A percentile compares a stretch with the other conserved stretches of the same genome.
phyloP scores from a whole-genome alignment of 495 filamentous ascomycete species.

The Lasiosphaeria ovina region DNA sequence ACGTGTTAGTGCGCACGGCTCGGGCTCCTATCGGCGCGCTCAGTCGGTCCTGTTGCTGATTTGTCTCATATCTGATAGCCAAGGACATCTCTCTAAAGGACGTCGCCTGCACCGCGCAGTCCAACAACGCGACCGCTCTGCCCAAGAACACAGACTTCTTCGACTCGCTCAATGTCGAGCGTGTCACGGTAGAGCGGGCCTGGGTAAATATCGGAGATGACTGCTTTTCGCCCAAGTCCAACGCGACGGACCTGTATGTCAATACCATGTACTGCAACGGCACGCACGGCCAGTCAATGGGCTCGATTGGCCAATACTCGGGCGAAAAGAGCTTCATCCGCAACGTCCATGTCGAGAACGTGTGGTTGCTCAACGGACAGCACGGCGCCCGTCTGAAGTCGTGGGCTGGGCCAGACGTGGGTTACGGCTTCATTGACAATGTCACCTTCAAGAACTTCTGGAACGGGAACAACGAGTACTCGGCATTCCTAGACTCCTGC shows the following conservation, averaged over 20 bases:
- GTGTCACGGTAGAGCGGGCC: slow-evolving; percentile 48
- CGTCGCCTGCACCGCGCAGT: slow-evolving; percentile 53
- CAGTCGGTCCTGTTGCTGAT: too few species aligned
- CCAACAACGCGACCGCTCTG: slow-evolving; percentile 49
- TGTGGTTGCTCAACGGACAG: slow-evolving; percentile 55
- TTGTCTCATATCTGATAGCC: slow-evolving; percentile 16
- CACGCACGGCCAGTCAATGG: slow-evolving; percentile 58
- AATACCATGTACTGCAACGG: slow-evolving; percentile 59
- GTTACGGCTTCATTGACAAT: slow-evolving; percentile 58
- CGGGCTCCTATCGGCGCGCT: background rate
- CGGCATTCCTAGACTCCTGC: slow-evolving; percentile 55
- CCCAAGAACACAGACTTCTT: slow-evolving; percentile 62
- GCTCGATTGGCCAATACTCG: slow-evolving; percentile 55
- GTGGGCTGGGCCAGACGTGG: slow-evolving; percentile 52
- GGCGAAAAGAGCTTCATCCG: slow-evolving; percentile 53
- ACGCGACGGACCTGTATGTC: slow-evolving; percentile 56
- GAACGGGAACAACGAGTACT: slow-evolving; percentile 53
- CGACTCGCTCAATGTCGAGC: slow-evolving; percentile 50
- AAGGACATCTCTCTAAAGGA: slow-evolving; percentile 53
- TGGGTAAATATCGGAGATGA: slow-evolving; percentile 57
- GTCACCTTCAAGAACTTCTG: slow-evolving; percentile 58
- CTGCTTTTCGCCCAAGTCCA: slow-evolving; percentile 60
- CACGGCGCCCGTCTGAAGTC: slow-evolving; percentile 57
- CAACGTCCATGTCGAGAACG: slow-evolving; percentile 55
- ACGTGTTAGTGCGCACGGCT: slow-evolving; percentile 28